Evolutionary conservation across 768 basidiomycete genomes (phyloP).

Genomic region (Gautieria morchelliformis): DNA sequence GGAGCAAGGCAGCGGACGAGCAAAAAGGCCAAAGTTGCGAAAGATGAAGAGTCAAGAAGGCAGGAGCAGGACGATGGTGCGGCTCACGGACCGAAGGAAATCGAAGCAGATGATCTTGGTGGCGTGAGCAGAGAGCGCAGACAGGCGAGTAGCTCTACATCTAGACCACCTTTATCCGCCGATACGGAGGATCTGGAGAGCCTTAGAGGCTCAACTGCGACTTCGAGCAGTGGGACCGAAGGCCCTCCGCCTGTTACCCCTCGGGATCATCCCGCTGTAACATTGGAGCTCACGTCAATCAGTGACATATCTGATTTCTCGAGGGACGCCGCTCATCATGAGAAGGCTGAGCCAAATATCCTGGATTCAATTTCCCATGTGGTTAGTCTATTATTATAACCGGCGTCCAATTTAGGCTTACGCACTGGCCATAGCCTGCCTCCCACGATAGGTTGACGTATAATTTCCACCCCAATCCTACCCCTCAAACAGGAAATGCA

Average conservation of each 20-base stretch:
- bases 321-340: neutral
- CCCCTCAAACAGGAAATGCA: too few relatives aligned
- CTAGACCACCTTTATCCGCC: neutral
- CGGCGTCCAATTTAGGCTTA: neutral
- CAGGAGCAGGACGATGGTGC: constrained; percentile 21
- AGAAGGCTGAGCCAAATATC: neutral
- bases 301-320: neutral
- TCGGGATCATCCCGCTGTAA: neutral
- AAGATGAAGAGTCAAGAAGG: constrained; percentile 23
- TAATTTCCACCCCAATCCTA: neutral
- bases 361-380: neutral
- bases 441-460: neutral
- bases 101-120: constrained; percentile 11
- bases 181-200: neutral
- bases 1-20: constrained; percentile 61
- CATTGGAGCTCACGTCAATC: neutral
- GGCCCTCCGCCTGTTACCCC: neutral
- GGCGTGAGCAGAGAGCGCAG: neutral
- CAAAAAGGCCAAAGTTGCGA: constrained; percentile 16
- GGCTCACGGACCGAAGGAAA: constrained; percentile 14
- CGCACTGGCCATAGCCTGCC: neutral
- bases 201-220: neutral
- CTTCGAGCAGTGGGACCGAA: neutral
- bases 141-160: neutral
- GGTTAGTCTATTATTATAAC: neutral